Evolutionary conservation across 148 eudicot genomes (phyloP), one percentile per base, ranked within the genome.

Genomic region (Talinum fruticosum): DNA sequence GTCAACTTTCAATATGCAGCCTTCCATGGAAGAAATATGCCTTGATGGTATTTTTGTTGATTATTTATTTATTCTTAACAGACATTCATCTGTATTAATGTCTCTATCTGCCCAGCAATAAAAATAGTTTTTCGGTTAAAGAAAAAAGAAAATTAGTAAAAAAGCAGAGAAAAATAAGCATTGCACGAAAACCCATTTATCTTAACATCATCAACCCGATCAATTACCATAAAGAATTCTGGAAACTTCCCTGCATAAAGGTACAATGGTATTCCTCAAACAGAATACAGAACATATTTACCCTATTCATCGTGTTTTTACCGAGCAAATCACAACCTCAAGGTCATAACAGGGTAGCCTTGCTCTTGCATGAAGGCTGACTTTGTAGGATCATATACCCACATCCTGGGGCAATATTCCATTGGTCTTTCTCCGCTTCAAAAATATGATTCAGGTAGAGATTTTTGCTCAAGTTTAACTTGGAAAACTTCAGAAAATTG

Each of bases 401-500:
- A 66, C 23, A 38, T 35, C n/a, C 15, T 33, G 13, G 10, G 23
- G 53, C 26, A 28, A 67, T 15, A 8, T n/a, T 24, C 66, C 76
- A 62, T 65, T 10, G 71, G 73, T 8, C 5, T 18, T 57, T 69
- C 69, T 64, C 24, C 36, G 44, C 61, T 57, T 73, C 51, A 32
- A 69, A 75, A 66, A 75, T 66, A 29, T 62, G 54, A 45, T 68
- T 35, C 72, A 24, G 86, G 71, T 16, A 72, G 81, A 33, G 76
- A 69, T 73, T 78, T 79, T 15, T 38, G 84, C 62, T 80, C 76
- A 66, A 93, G 80, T 74, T 90, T 83, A 73, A 93, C 82, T 75
- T 89, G 93, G 77, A 93, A 96, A 49, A 93, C 93, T 79, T 93
- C 86, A 73, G 84, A 85, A 77, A 96, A 93, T 83, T 93, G 93